These are phyloP conservation scores for Epichloe amarillans DNA, from an alignment of 2,329 filamentous ascomycete species.

Conservation along the genomic window DNA sequence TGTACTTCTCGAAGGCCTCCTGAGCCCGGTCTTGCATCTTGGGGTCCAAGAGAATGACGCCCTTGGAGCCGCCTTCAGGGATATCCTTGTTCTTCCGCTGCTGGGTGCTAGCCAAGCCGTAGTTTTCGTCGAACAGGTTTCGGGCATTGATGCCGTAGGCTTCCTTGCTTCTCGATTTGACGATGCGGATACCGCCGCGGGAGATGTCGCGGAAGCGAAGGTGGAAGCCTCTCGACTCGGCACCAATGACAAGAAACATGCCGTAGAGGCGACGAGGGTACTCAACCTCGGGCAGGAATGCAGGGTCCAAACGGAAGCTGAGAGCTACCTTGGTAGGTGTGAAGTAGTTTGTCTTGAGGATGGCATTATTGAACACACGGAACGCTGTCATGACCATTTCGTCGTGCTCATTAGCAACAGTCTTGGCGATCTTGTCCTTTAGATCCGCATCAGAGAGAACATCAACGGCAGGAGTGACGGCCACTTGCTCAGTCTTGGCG, in stretches of 20 bases:
- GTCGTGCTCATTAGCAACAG: slow-evolving; percentile 86
- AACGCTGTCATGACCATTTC: slow-evolving; percentile 97
- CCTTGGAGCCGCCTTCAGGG: slow-evolving; percentile 94
- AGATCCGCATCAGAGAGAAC: slow-evolving; percentile 65
- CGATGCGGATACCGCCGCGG: slow-evolving; percentile 92
- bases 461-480: slow-evolving; percentile 44
- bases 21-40: slow-evolving; percentile 86
- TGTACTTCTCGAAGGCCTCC: slow-evolving; percentile 98
- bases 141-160: slow-evolving; percentile 93
- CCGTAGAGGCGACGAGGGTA: slow-evolving; percentile 90
- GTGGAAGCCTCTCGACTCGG: slow-evolving; percentile 94
- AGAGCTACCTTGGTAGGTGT: slow-evolving; percentile 97
- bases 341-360: slow-evolving; percentile 95
- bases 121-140: slow-evolving; percentile 96
- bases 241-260: slow-evolving; percentile 97
- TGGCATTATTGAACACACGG: slow-evolving; percentile 82
- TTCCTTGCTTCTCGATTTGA: slow-evolving; percentile 94
- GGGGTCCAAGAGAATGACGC: slow-evolving; percentile 86
- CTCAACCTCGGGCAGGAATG: slow-evolving; percentile 79
- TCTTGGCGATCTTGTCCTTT: slow-evolving; percentile 63
- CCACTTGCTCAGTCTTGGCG: slow-evolving; percentile 37
- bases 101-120: slow-evolving; percentile 94
- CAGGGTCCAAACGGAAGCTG: slow-evolving; percentile 84
- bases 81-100: slow-evolving; percentile 99
- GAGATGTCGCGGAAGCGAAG: slow-evolving; percentile 95